Percentiles rank a stretch among this genome's conserved stretches.
phyloP scores from a whole-genome alignment of 805 yeast species.

The Candida xiaguanensis region DNA sequence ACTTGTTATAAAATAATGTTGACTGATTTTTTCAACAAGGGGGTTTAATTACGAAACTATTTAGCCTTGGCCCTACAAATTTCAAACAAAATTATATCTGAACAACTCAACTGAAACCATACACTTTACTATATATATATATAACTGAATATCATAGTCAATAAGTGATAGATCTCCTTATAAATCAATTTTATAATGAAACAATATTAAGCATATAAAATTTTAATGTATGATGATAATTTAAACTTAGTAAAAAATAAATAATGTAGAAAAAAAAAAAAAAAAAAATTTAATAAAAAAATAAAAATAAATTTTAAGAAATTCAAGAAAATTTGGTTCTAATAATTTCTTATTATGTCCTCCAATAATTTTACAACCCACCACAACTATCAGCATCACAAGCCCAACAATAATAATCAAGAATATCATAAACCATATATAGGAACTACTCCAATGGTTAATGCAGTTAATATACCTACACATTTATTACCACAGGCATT shows the following conservation, averaged over 20 bases:
- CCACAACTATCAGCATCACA: neutral
- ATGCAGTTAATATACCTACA: conserved; percentile 19
- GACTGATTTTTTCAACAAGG: too few species aligned
- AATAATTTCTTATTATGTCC: conserved; percentile 6
- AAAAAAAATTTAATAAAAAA: neutral
- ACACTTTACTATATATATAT: too few species aligned
- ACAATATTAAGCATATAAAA: neutral
- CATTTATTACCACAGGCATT: conserved; percentile 22
- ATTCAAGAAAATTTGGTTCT: conserved; percentile 1
- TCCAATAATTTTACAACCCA: conserved; percentile 3
- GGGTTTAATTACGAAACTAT: too few species aligned
- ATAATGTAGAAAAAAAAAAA: neutral
- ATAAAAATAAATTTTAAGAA: neutral
- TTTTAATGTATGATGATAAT: too few species aligned
- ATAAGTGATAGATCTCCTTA: too few species aligned
- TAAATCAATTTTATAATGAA: too few species aligned
- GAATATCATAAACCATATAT: neutral
- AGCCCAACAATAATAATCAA: neutral
- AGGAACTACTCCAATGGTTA: conserved; percentile 4
- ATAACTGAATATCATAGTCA: too few species aligned
- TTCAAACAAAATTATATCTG: too few species aligned
- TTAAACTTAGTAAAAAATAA: too few species aligned
- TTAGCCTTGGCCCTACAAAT: too few species aligned
- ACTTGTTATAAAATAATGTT: too few species aligned
- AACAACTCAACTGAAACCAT: too few species aligned